Evolutionary conservation across 2,329 filamentous ascomycete genomes (phyloP), one percentile per base, ranked within the genome.

Genomic region (Aspergillus glaucus): DNA sequence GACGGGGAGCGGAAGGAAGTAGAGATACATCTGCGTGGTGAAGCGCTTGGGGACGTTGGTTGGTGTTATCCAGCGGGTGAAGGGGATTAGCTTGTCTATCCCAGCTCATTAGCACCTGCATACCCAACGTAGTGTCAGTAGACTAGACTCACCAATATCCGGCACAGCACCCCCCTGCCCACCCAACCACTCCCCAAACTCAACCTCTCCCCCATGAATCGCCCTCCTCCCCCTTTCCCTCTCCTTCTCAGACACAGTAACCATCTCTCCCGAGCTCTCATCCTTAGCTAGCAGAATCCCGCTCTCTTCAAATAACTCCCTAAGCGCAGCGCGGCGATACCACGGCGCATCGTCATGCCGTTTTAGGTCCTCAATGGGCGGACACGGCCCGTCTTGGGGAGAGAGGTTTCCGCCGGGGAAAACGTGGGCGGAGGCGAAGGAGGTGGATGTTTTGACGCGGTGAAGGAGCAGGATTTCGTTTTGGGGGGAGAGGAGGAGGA

Each of bases 1-100:
- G 26, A 30, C 10, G n/a, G 70, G 66, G 9, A 84, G 70, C 0
- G 90, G 90, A 2, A 96, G 77, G 68, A 94, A 85, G 69, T 95
- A 95, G 9, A 97, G 68, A 70, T 97, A 98, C 92, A 97, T 97
- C 65, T 96, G 91, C 0, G 92, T 96, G 0, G 87, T 88, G 71
- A 94, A 98, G 42, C 93, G 80, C 59, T 85, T 88, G 0, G 83
- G 79, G 1, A 85, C 73, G 52, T 80, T 82, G 0, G 57, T 61
- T 0, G 92, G 92, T 2, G 93, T 97, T 48, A 97, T 78, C 93
- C 93, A 97, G 47, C 88, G 81, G 0, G 91, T 95, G 63, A 95
- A 96, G 0, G 91, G 89, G 6, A 88, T 73, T 3, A 96, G 72
- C 34, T 77, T 75, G 1, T 84, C 84, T 81, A 6, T 17, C 3